Base-by-base conservation (phyloP, 2,329 filamentous ascomycete species). In the Westerdykella ornata region DNA sequence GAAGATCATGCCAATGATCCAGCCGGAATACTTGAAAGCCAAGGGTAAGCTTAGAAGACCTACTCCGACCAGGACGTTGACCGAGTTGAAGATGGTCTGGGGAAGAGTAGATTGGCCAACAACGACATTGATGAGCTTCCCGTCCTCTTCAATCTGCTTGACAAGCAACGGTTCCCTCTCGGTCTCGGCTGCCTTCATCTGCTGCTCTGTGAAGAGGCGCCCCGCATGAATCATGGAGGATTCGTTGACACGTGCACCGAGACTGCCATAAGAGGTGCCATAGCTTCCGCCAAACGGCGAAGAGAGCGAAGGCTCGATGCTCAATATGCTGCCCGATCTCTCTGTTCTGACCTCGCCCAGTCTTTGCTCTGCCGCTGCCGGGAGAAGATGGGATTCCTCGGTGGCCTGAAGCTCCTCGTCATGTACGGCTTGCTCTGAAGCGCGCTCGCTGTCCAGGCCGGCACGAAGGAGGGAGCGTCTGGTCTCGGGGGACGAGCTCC, bases 31-130 rank as follows among this genome's bases (percentile, higher is more conserved):
- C 56, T 82, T 87, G 56, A 97, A 73, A 5, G 86, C 90, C 59
- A 97, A 76, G 5, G 90, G 92, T 40, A 98, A 72, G 65, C 87
- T 94, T 38, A 98, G 74, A 20, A 98, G 71, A 1, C 90, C 90
- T 20, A 98, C 83, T 13, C 89, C 89, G 46, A 96, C 90, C 44
- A 96, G 71, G 38, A 94, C 87, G 52, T 95, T 95, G 62, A 90
- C 90, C 3, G 88, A 94, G 68, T 98, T 98, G 73, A 97, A 94
- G 47, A 96, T 78, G 5, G 90, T 97, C 69, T 97, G 90, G 0
- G 88, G 88, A 13, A 97, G 74, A 1, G 90, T 98, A n/a, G 88
- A 94, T 69, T 94, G 88, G 30, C 90, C 90, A 47, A 94, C 84
- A 2, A 95, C 82, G 2, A 90, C 78, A 53, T 90, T 78, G 42